Conservation (phyloP, 1,139 yeast genomes). For the Meyerozyma athensensis region DNA sequence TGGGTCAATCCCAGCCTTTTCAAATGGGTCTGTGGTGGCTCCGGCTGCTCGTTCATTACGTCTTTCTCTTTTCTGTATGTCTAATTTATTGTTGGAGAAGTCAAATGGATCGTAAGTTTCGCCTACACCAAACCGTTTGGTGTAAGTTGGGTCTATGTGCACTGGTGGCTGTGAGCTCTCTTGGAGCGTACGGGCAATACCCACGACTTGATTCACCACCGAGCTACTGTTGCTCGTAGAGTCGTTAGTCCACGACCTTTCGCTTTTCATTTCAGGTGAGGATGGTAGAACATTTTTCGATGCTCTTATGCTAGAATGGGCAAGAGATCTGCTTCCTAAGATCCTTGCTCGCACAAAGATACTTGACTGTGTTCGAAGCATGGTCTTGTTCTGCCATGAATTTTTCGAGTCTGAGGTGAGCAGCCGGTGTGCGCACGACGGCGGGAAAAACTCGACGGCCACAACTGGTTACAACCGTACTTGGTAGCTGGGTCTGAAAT, state of each 20-base stretch:
- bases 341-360: background rate
- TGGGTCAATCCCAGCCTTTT: constrained; percentile 57
- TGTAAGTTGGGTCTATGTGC: constrained; percentile 27
- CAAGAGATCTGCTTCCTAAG: background rate
- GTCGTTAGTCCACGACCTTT: constrained; percentile 23
- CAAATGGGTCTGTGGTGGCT: constrained; percentile 38
- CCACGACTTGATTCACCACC: constrained; percentile 22
- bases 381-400: background rate
- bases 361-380: background rate
- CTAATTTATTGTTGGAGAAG: constrained; percentile 53
- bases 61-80: constrained; percentile 28
- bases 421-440: background rate
- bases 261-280: constrained; percentile 30
- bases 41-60: constrained; percentile 13
- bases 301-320: background rate
- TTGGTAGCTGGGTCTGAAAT: no score
- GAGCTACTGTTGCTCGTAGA: constrained; percentile 7
- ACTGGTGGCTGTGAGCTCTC: constrained; percentile 22
- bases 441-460: constrained; percentile 2
- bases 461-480: no score
- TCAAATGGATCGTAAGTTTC: constrained; percentile 70
- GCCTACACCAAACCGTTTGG: constrained; percentile 38
- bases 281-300: constrained; percentile 20
- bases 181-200: constrained; percentile 27
- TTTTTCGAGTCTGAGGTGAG: background rate